These are phyloP conservation scores for Crucihimalaya himalaica DNA, from an alignment of 345 rosid species.

Conservation along the genomic window DNA sequence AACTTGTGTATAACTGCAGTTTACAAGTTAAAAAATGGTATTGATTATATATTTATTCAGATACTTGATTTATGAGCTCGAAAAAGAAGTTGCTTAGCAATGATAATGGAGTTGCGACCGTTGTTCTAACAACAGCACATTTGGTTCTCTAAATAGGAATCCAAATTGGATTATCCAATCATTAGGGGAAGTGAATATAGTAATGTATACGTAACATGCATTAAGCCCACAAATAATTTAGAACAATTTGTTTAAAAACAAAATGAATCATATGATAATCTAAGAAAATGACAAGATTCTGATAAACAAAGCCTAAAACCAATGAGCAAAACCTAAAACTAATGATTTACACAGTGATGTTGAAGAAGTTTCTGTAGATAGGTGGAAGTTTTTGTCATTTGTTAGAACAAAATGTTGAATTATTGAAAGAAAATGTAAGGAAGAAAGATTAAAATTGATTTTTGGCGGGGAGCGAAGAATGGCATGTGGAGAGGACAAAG, in stretches of 20 bases:
- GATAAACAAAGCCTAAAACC: too few relatives aligned
- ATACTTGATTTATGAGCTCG: neutral
- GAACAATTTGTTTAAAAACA: neutral
- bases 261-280: too few relatives aligned
- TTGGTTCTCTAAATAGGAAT: conserved; percentile 34
- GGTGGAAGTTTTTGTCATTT: neutral
- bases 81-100: conserved; percentile 12
- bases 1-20: neutral
- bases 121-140: conserved; percentile 30
- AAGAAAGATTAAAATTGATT: neutral
- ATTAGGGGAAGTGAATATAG: conserved; percentile 14
- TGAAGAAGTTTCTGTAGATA: neutral
- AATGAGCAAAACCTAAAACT: neutral
- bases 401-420: conserved; percentile 24
- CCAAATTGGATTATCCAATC: conserved; percentile 15
- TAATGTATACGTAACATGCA: conserved; percentile 22
- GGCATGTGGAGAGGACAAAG: conserved; percentile 42
- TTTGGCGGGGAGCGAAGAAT: conserved; percentile 37
- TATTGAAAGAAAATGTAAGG: conserved; percentile 4
- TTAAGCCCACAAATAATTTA: neutral
- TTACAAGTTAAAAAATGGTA: neutral
- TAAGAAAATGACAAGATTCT: too few relatives aligned
- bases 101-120: neutral
- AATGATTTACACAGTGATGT: conserved; percentile 12
- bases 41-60: neutral